Evolutionary conservation across 2,329 filamentous ascomycete species (phyloP).

Genomic region (Cercospora sesami): DNA sequence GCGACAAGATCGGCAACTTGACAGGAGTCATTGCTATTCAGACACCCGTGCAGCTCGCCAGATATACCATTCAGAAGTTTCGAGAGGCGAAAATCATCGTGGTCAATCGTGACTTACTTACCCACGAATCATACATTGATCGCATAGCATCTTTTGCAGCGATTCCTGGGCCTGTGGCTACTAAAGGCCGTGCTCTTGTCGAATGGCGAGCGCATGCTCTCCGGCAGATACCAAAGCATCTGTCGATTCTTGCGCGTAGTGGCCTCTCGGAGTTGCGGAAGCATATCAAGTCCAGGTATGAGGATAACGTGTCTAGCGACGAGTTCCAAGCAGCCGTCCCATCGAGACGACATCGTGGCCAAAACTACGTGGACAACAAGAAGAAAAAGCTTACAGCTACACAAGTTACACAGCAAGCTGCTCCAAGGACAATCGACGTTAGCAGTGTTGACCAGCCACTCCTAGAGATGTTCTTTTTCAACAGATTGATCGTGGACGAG

Average conservation of each 20-base stretch:
- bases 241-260: slow-evolving; percentile 39
- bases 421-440: slow-evolving; percentile 18
- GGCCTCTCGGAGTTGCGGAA: slow-evolving; percentile 38
- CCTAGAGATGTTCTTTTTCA: slow-evolving; percentile 62
- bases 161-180: slow-evolving; percentile 21
- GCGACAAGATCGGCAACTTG: slow-evolving; percentile 46
- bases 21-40: slow-evolving; percentile 48
- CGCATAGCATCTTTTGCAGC: slow-evolving; percentile 46
- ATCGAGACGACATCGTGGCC: slow-evolving; percentile 36
- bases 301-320: slow-evolving; percentile 14
- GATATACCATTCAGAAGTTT: slow-evolving; percentile 48
- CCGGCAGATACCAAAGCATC: slow-evolving; percentile 45
- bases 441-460: slow-evolving; percentile 34
- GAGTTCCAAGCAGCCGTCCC: slow-evolving; percentile 42
- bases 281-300: slow-evolving; percentile 31
- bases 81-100: slow-evolving; percentile 56
- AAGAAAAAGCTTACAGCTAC: slow-evolving; percentile 10
- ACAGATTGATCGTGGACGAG: slow-evolving; percentile 64
- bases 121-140: slow-evolving; percentile 50
- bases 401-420: slow-evolving; percentile 6
- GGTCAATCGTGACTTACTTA: slow-evolving; percentile 54
- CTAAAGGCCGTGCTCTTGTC: slow-evolving; percentile 47
- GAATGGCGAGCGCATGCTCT: slow-evolving; percentile 55
- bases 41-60: slow-evolving; percentile 43
- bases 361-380: slow-evolving; percentile 27